Evolutionary conservation across 2,329 filamentous ascomycete genomes (phyloP).

Genomic region (Aspergillus fumigatus): DNA sequence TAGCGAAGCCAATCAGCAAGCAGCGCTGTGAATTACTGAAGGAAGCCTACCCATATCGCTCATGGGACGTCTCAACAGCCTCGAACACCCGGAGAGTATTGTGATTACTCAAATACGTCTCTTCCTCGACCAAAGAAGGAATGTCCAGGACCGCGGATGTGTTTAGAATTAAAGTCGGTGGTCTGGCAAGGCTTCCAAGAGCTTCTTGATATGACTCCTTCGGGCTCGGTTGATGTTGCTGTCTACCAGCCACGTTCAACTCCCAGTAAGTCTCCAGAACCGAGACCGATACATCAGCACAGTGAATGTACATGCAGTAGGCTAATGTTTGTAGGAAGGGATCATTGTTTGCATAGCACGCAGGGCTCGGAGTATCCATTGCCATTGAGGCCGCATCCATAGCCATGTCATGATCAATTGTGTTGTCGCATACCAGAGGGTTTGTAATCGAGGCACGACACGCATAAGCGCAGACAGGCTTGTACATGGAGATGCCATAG

Average conservation of each 20-base stretch:
- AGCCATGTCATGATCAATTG: background rate
- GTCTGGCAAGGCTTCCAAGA: background rate
- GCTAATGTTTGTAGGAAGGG: constrained; percentile 2
- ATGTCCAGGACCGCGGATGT: background rate
- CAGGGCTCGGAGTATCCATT: background rate
- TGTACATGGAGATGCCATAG: constrained; percentile 3
- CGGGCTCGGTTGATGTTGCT: background rate
- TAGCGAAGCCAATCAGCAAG: background rate
- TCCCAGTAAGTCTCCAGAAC: constrained; percentile 2
- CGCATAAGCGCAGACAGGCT: background rate
- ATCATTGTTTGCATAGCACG: constrained; percentile 2
- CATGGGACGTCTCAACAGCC: background rate
- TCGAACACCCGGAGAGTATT: background rate
- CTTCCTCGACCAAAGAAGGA: background rate
- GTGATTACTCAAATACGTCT: background rate
- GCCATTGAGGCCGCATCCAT: background rate
- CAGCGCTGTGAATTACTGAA: too few relatives aligned
- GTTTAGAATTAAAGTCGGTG: background rate
- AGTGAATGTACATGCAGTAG: constrained; percentile 1
- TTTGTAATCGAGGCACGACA: constrained; percentile 1
- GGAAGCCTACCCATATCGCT: background rate
- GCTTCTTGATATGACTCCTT: background rate
- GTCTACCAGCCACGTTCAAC: background rate
- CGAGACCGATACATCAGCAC: background rate
- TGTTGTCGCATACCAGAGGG: background rate